These are phyloP conservation scores for Cyberlindnera euphorbiae DNA, from an alignment of 805 yeast species.

Conservation along the genomic window DNA sequence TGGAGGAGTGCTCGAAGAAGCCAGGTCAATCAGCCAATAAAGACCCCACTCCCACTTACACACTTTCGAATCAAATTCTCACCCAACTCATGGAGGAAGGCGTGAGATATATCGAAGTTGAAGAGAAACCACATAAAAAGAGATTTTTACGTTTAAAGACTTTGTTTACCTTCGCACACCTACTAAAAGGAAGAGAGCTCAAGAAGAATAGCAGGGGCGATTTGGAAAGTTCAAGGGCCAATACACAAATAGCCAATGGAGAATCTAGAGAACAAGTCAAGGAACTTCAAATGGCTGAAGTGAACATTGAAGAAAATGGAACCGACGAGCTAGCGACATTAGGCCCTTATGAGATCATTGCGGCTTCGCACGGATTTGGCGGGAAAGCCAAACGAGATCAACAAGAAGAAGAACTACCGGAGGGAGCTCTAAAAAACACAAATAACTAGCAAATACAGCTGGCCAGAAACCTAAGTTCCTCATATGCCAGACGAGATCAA, in stretches of 20 bases:
- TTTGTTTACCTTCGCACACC: not conserved
- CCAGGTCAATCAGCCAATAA: not conserved
- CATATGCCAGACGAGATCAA: slow-evolving; percentile 10
- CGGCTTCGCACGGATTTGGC: slow-evolving; percentile 3
- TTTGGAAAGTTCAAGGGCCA: too few relatives aligned
- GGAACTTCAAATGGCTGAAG: not conserved
- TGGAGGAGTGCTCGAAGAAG: not conserved
- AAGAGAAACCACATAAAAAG: slow-evolving; percentile 3
- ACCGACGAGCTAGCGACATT: not conserved
- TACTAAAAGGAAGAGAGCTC: too few relatives aligned
- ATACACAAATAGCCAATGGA: too few relatives aligned
- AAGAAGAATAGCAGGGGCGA: too few relatives aligned
- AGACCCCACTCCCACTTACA: not conserved
- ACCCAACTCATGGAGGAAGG: slow-evolving; percentile 7
- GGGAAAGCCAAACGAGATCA: not conserved
- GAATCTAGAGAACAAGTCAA: not conserved
- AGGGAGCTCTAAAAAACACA: too few relatives aligned
- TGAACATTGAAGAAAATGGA: not conserved
- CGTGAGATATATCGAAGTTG: slow-evolving; percentile 13
- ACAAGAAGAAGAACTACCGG: too few relatives aligned
- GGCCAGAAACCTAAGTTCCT: too few relatives aligned
- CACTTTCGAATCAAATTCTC: not conserved
- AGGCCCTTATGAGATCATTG: slow-evolving; percentile 12
- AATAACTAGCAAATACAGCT: too few relatives aligned
- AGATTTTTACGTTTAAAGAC: too few relatives aligned